phyloP scores from a whole-genome alignment of 768 basidiomycete genomes.

The Russula brevipes region DNA sequence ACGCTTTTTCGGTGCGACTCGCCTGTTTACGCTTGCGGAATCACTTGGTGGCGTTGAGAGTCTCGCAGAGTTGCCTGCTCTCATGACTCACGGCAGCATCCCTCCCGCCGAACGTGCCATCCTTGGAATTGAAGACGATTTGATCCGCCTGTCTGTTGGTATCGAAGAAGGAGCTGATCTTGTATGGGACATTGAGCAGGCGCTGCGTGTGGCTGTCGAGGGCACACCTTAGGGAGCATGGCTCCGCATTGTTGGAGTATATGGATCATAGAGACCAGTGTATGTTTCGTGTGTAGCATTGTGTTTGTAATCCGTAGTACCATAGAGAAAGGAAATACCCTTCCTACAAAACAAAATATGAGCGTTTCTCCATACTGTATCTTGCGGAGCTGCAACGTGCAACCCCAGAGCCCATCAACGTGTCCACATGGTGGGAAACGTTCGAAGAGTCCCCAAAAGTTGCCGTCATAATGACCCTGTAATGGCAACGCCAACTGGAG shows the following conservation, averaged over 20 bases:
- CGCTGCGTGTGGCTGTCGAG: slow-evolving; percentile 44
- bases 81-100: slow-evolving; percentile 85
- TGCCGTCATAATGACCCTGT: too few relatives aligned
- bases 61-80: slow-evolving; percentile 77
- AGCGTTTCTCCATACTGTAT: not conserved
- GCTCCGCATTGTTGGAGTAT: not conserved
- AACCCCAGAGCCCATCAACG: too few relatives aligned
- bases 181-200: slow-evolving; percentile 62
- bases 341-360: not conserved
- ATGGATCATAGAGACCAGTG: too few relatives aligned
- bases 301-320: slow-evolving; percentile 1
- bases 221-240: not conserved
- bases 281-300: not conserved
- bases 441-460: too few relatives aligned
- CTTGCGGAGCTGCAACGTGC: too few relatives aligned
- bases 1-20: slow-evolving; percentile 57
- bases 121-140: slow-evolving; percentile 72
- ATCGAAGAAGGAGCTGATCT: slow-evolving; percentile 86
- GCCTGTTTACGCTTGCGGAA: slow-evolving; percentile 80
- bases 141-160: slow-evolving; percentile 80
- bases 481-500: too few relatives aligned
- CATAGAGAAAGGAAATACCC: slow-evolving; percentile 10
- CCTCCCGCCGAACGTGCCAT: slow-evolving; percentile 58
- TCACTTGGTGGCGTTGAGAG: slow-evolving; percentile 90
- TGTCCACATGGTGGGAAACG: too few relatives aligned